These are phyloP conservation scores for Nemania sp. DNA, from an alignment of 2,329 filamentous ascomycete species.

Conservation along the genomic window DNA sequence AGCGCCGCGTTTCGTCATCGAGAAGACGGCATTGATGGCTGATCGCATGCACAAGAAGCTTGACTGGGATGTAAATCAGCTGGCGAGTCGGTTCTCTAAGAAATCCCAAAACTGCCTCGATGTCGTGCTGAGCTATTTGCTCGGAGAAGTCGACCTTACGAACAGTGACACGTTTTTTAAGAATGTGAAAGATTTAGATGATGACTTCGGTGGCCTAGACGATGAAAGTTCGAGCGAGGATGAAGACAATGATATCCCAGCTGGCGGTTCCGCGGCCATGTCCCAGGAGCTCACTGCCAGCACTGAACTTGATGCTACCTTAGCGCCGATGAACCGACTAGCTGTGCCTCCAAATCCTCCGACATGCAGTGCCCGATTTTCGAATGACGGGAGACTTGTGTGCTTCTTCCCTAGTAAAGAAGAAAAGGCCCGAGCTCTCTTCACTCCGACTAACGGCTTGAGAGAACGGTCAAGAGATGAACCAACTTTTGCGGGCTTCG, in stretches of 20 bases:
- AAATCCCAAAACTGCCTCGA: constrained; percentile 65
- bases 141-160: constrained; percentile 65
- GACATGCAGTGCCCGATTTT: constrained; percentile 63
- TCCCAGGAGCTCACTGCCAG: constrained; percentile 63
- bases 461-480: constrained; percentile 56
- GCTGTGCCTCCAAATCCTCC: constrained; percentile 60
- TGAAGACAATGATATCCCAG: constrained; percentile 64
- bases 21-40: constrained; percentile 65
- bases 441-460: constrained; percentile 49
- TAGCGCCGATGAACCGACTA: constrained; percentile 55
- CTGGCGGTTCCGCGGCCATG: constrained; percentile 60
- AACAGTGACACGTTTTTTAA: constrained; percentile 64
- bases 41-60: constrained; percentile 57
- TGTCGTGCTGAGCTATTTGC: constrained; percentile 63
- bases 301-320: constrained; percentile 55
- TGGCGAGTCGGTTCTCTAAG: constrained; percentile 58
- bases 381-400: constrained; percentile 63
- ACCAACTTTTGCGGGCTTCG: constrained; percentile 61
- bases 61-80: constrained; percentile 58
- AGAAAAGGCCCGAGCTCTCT: constrained; percentile 57
- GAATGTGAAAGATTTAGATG: constrained; percentile 65
- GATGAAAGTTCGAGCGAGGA: constrained; percentile 86
- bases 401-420: constrained; percentile 73
- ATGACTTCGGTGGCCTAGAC: constrained; percentile 57
- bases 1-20: constrained; percentile 61